Evolutionary conservation across 768 basidiomycete species (phyloP), one percentile per base, ranked within the genome.

Genomic region (Collybia mongolica): DNA sequence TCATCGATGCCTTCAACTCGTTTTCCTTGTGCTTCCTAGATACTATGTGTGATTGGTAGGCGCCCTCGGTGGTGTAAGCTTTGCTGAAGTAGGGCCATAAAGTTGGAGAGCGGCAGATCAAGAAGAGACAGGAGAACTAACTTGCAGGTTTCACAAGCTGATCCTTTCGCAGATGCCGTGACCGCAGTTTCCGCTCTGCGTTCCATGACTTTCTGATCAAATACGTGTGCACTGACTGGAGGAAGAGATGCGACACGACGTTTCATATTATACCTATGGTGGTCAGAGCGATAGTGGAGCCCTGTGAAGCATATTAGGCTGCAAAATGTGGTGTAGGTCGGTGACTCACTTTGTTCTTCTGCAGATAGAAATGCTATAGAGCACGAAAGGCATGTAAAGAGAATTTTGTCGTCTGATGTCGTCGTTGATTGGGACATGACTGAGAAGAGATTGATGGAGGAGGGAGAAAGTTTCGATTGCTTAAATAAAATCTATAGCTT

Each of bases 201-300:
- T 54, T 96, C 90, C 23, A 88, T 64, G 11, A 97, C 88, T 62
- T 98, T 98, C 61, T 92, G 82, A 59, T 94, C 87, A 72, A 98
- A 99, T 1, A 86, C 58, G 6, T 76, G 69, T 0, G 77, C 80
- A 51, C 83, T 85, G 60, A 99, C 83, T 2, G 96, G 94, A 7
- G 92, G 88, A 1, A 99, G 79, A 5, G 80, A 83, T 2, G 96
- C 95, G 15, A 98, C 90, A 23, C 93, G 84, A 56, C 95, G 88
- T 75, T 96, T 96, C 85, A 98, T 93, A 64, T 99, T 99, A 72
- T 99, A 99, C 46, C 94, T 78, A 72, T 99, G 97, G 67, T 90
- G 89, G 68, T 99, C 97, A 20, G 92, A 91, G 55, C 84, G 83
- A 68, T 96, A 98, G 65, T 99, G 97, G 0, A 73, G 70, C 52